Evolutionary conservation across 2,329 filamentous ascomycete species (phyloP).

Genomic region (Colletotrichum salicis): DNA sequence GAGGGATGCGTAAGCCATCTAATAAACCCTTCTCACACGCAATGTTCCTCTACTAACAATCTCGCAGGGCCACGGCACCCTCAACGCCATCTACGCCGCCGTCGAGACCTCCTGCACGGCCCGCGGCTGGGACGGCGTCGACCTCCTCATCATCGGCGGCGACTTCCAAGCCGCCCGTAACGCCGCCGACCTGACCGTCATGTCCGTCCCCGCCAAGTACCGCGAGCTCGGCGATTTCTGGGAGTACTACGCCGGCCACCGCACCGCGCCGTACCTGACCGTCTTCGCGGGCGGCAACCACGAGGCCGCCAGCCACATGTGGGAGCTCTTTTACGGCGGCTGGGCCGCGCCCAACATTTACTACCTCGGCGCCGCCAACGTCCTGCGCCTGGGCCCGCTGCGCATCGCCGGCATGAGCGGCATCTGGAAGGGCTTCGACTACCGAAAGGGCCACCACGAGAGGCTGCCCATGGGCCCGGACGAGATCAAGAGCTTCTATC

Average conservation of each 20-base stretch:
- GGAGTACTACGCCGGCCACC: constrained; percentile 86
- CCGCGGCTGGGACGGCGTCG: constrained; percentile 83
- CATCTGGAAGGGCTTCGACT: constrained; percentile 94
- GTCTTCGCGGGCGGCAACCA: constrained; percentile 96
- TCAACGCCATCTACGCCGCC: constrained; percentile 90
- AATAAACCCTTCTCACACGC: not conserved
- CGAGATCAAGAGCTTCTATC: constrained; percentile 86
- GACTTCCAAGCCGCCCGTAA: constrained; percentile 92
- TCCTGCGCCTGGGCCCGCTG: constrained; percentile 83
- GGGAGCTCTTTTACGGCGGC: constrained; percentile 94
- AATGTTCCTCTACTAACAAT: constrained; percentile 1
- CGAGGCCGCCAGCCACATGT: constrained; percentile 89
- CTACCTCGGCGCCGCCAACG: constrained; percentile 93
- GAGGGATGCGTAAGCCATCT: constrained; percentile 80
- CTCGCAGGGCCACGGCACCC: constrained; percentile 83
- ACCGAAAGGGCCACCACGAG: constrained; percentile 84
- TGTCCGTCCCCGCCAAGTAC: constrained; percentile 91
- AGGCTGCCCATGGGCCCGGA: constrained; percentile 82
- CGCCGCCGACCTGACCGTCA: constrained; percentile 84
- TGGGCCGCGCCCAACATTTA: constrained; percentile 98
- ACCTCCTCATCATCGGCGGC: constrained; percentile 92
- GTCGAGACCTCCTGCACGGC: constrained; percentile 74
- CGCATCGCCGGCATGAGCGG: constrained; percentile 91
- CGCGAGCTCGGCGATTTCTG: constrained; percentile 91
- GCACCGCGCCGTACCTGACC: constrained; percentile 85